Percentiles rank a stretch among this genome's conserved stretches.
Conservation (phyloP, 352 stramenopile species). For the Elongisporangium undulatum region DNA sequence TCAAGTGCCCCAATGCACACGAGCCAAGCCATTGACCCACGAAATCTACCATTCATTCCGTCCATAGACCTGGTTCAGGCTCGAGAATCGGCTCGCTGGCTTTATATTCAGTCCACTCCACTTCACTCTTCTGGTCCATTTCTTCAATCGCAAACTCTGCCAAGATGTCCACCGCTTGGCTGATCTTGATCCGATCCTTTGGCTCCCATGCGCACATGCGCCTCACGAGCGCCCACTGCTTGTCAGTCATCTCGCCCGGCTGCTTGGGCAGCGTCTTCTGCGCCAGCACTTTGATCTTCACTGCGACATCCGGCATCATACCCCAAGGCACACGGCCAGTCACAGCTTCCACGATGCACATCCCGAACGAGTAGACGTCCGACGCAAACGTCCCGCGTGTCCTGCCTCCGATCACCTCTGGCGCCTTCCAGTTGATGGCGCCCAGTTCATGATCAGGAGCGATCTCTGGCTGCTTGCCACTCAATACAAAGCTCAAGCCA, state of each 20-base stretch:
- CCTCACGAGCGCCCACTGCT: background rate
- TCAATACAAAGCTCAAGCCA: constrained; percentile 5
- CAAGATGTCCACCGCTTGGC: background rate
- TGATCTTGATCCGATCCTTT: background rate
- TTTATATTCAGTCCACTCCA: background rate
- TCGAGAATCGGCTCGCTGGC: background rate
- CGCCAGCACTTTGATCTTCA: background rate
- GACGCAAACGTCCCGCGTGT: background rate
- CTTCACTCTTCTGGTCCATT: background rate
- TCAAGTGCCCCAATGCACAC: too few species aligned
- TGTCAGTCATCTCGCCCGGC: background rate
- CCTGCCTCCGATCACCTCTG: background rate
- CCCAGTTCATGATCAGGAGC: background rate
- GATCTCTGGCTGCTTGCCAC: too few species aligned
- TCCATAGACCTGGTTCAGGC: too few species aligned
- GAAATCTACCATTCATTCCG: too few species aligned
- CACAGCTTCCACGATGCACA: background rate
- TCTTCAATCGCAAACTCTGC: background rate
- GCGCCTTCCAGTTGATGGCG: background rate
- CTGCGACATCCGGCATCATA: background rate
- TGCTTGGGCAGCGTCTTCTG: background rate
- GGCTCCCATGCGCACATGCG: background rate
- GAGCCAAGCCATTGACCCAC: too few species aligned
- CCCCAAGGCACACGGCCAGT: background rate
- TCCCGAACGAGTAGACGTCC: background rate